Percentiles rank a stretch among this genome's conserved stretches.
Evolutionary conservation across 768 basidiomycete species (phyloP).

Genomic region (Leccinum arenicola): DNA sequence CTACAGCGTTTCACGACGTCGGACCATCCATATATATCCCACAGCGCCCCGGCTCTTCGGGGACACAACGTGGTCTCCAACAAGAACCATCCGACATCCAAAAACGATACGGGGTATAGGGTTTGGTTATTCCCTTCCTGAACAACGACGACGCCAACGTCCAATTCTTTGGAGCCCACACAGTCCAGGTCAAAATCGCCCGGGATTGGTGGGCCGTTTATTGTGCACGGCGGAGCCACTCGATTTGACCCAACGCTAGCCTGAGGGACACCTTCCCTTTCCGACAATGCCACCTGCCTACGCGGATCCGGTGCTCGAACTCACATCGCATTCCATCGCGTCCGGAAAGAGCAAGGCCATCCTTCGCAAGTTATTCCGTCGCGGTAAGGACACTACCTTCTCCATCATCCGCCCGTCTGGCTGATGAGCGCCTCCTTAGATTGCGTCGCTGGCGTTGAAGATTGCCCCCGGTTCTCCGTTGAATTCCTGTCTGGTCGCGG

Average conservation of each 20-base stretch:
- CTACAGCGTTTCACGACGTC: no score
- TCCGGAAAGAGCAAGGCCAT: conserved; percentile 65
- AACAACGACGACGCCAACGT: conserved; percentile 74
- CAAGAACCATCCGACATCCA: conserved; percentile 76
- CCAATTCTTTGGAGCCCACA: conserved; percentile 94
- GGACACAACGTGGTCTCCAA: conserved; percentile 61
- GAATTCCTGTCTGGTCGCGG: conserved; percentile 59
- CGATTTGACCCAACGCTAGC: conserved; percentile 37
- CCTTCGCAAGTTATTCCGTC: conserved; percentile 80
- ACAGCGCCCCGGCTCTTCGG: conserved; percentile 41
- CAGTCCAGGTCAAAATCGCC: conserved; percentile 89
- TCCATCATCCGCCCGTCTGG: background rate
- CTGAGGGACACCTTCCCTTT: conserved; percentile 59
- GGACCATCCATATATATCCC: no score
- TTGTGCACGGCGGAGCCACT: background rate
- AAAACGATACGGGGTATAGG: conserved; percentile 79
- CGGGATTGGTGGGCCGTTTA: conserved; percentile 72
- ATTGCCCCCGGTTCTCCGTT: conserved; percentile 52
- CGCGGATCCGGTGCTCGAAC: conserved; percentile 63
- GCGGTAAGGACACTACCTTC: conserved; percentile 46
- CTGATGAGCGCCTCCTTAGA: conserved; percentile 34
- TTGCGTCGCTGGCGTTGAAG: conserved; percentile 70
- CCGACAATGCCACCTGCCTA: conserved; percentile 54
- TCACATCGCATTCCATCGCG: conserved; percentile 64
- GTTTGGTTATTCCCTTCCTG: conserved; percentile 74